Evolutionary conservation across 352 stramenopile species (phyloP), one percentile per base, ranked within the genome.

Genomic region (Pythium aristosporum): DNA sequence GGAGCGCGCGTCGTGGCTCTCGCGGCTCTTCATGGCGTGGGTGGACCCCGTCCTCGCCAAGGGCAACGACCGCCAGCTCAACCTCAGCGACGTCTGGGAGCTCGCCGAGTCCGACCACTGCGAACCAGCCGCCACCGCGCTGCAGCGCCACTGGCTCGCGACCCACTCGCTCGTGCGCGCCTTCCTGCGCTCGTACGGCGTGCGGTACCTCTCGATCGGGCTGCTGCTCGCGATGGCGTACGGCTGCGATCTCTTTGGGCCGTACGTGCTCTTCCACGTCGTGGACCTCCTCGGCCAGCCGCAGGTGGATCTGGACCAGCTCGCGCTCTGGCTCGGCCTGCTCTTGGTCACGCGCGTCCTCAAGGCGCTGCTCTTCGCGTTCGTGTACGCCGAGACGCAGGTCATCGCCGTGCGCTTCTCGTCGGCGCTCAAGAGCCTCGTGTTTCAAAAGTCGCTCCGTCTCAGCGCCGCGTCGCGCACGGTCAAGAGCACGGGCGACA

Each of bases 391-490:
- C 1, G 81, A 91, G 68, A 80, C 84, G 36, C 78, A 90, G 68
- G 73, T 85, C 23, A 74, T 77, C 32, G 84, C 79, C 54, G 56
- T 92, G 62, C 73, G 75, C 56, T 82, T 92, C 48, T 80, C 81
- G 18, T 72, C 77, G 54, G 81, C 76, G 42, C 69, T 94, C 57
- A 82, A 91, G 73, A 88, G 78, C 65, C 63, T 90, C 46, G 73
- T 94, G 3, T 88, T 91, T 64, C 82, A 88, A 64, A 91, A 92
- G 63, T 75, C 81, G 25, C 63, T 91, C 48, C 70, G 80, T 0
- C 71, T 92, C 12, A 72, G 64, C 57, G 18, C 65, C 5, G 68
- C 76, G 18, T 65, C 67, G 25, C 66, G 69, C 8, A 71, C 69
- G 16, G 47, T 55, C 18, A 78, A 78, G 58, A 76, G 77, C 37